Conservation (phyloP, 2,329 filamentous ascomycete species). For the Sclerotinia sclerotiorum region DNA sequence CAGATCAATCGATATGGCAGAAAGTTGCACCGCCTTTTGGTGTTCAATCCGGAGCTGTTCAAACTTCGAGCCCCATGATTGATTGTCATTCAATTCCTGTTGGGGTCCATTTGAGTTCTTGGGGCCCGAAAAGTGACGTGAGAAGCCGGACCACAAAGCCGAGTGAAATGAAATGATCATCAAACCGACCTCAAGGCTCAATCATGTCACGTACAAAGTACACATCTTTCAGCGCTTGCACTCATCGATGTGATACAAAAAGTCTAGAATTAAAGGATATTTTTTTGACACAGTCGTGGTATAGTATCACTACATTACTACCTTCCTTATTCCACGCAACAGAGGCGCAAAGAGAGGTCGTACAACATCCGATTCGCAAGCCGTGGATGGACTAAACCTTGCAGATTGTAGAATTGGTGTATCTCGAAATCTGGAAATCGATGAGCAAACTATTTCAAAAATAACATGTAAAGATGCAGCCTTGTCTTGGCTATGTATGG, state of each 20-base stretch:
- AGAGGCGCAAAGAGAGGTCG: not conserved
- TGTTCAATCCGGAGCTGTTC: not conserved
- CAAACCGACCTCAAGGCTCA: not conserved
- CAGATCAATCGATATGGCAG: not conserved
- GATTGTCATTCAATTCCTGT: not conserved
- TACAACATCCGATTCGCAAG: conserved; percentile 6
- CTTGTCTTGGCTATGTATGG: conserved; percentile 1
- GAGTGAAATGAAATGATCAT: not conserved
- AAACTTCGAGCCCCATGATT: not conserved
- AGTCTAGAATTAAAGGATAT: not conserved
- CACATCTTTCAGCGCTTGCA: not conserved
- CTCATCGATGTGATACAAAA: not conserved
- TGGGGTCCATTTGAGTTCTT: not conserved
- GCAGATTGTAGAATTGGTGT: not conserved
- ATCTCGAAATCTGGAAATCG: conserved; percentile 1
- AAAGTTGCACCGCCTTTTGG: conserved; percentile 2
- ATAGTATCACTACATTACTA: not conserved
- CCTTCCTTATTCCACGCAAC: not conserved
- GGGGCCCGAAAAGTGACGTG: not conserved
- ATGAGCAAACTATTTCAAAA: not conserved
- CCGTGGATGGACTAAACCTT: not conserved
- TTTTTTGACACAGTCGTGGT: not conserved
- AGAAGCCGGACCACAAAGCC: not conserved
- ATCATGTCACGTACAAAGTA: not conserved
- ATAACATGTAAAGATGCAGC: not conserved